phyloP scores from a whole-genome alignment of 169 alveolate genomes.

The Plasmodium sp. region DNA sequence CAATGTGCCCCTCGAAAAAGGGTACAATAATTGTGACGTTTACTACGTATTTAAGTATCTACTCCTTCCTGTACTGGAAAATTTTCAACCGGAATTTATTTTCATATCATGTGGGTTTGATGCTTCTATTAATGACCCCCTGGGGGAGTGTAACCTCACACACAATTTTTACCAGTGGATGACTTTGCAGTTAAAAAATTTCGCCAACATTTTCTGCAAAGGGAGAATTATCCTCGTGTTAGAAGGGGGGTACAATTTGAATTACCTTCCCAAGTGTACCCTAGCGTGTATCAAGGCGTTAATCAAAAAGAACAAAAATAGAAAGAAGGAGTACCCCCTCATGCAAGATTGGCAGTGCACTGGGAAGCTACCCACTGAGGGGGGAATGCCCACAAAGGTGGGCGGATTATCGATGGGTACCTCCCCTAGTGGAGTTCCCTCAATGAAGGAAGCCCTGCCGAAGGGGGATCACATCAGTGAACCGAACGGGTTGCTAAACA shows the following conservation, averaged over 20 bases:
- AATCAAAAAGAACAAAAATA: conserved; percentile 61
- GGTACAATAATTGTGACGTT: conserved; percentile 78
- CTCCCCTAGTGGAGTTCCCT: background rate
- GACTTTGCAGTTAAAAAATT: conserved; percentile 87
- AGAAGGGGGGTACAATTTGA: conserved; percentile 94
- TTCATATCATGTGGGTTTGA: conserved; percentile 96
- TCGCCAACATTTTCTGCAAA: conserved; percentile 90
- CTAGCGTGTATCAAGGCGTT: conserved; percentile 74
- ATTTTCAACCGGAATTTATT: conserved; percentile 94
- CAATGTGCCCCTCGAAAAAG: conserved; percentile 81
- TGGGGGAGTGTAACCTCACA: conserved; percentile 87
- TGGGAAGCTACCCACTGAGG: background rate
- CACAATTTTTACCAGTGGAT: conserved; percentile 93
- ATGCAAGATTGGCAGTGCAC: background rate
- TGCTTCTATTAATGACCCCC: conserved; percentile 89
- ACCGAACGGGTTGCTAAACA: background rate
- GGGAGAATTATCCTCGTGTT: conserved; percentile 93
- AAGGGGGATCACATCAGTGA: background rate
- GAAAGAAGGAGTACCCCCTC: background rate
- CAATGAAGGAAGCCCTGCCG: background rate
- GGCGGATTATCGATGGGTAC: background rate
- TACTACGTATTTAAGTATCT: conserved; percentile 76
- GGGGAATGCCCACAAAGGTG: background rate
- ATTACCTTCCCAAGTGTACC: conserved; percentile 73
- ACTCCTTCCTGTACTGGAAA: conserved; percentile 91